Percentiles rank a stretch among this genome's conserved stretches.
These are phyloP conservation scores for Yarrowia sp. DNA, from an alignment of 805 yeast species.

Conservation along the genomic window DNA sequence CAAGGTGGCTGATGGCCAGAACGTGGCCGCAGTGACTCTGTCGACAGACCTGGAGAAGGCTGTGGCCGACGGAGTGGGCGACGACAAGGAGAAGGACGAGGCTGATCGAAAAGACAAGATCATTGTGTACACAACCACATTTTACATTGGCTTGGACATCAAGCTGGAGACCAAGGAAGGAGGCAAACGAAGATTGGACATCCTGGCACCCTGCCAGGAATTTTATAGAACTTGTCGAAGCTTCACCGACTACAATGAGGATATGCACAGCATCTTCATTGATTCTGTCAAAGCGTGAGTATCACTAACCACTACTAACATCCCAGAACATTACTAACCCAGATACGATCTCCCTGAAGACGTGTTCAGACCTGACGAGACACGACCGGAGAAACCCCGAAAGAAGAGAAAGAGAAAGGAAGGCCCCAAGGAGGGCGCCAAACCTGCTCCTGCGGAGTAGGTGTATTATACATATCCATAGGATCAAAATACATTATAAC, in stretches of 20 bases:
- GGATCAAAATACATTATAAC: slow-evolving; percentile 13
- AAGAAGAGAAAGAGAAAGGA: slow-evolving; percentile 58
- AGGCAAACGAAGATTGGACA: slow-evolving; percentile 65
- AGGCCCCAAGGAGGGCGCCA: slow-evolving; percentile 34
- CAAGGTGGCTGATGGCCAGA: slow-evolving; percentile 66
- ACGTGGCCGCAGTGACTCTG: slow-evolving; percentile 51
- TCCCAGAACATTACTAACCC: slow-evolving; percentile 15
- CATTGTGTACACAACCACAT: slow-evolving; percentile 68
- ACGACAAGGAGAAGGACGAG: slow-evolving; percentile 45
- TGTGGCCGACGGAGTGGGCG: slow-evolving; percentile 45
- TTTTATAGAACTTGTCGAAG: slow-evolving; percentile 80
- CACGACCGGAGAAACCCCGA: slow-evolving; percentile 67
- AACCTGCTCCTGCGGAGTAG: slow-evolving; percentile 15
- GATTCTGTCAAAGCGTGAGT: slow-evolving; percentile 69
- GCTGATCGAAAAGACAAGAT: slow-evolving; percentile 41
- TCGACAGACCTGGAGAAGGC: slow-evolving; percentile 41
- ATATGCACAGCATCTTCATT: slow-evolving; percentile 65
- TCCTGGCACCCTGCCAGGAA: slow-evolving; percentile 89
- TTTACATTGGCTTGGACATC: slow-evolving; percentile 79
- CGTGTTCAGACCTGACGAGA: slow-evolving; percentile 82
- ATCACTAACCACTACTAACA: background rate
- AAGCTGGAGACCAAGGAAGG: slow-evolving; percentile 56
- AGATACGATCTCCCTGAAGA: slow-evolving; percentile 78
- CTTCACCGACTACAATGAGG: slow-evolving; percentile 71
- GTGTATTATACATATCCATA: slow-evolving; percentile 11